phyloP scores from a whole-genome alignment of 495 filamentous ascomycete genomes.

The Lasiosphaeris hirsuta region DNA sequence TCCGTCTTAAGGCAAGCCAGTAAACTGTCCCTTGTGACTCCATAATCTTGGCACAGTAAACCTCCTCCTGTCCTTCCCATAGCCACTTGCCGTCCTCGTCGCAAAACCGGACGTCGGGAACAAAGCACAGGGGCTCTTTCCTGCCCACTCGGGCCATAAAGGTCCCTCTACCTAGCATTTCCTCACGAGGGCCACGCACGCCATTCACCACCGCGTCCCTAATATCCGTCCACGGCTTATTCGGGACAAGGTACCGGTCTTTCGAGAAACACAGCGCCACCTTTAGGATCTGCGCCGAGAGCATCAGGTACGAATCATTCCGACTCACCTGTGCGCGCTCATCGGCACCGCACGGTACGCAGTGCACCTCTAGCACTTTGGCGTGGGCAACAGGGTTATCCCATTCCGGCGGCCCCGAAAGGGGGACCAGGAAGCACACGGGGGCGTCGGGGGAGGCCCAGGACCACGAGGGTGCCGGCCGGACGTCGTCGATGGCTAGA shows the following conservation, averaged over 20 bases:
- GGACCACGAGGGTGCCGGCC: slow-evolving; percentile 12
- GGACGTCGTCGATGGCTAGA: neutral
- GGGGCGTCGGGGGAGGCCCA: slow-evolving; percentile 15
- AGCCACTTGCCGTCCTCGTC: slow-evolving; percentile 12
- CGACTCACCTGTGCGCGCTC: slow-evolving; percentile 1
- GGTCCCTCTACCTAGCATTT: neutral
- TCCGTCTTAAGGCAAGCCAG: slow-evolving; percentile 14
- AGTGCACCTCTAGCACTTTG: neutral
- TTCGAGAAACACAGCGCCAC: slow-evolving; percentile 4
- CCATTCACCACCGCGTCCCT: neutral
- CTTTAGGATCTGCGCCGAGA: slow-evolving; percentile 4
- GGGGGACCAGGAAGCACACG: slow-evolving; percentile 1
- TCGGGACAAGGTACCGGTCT: slow-evolving; percentile 5
- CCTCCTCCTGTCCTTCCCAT: slow-evolving; percentile 9
- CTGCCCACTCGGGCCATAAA: slow-evolving; percentile 6
- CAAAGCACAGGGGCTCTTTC: neutral
- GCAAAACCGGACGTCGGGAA: slow-evolving; percentile 5
- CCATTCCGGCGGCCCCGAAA: neutral
- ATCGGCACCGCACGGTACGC: neutral
- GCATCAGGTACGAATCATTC: slow-evolving; percentile 7
- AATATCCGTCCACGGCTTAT: slow-evolving; percentile 7
- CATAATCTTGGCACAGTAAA: slow-evolving; percentile 10
- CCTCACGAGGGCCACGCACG: neutral
- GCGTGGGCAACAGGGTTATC: neutral
- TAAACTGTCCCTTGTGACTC: neutral